phyloP scores from a whole-genome alignment of 2,329 filamentous ascomycete genomes.

The Verticillium klebahnii region DNA sequence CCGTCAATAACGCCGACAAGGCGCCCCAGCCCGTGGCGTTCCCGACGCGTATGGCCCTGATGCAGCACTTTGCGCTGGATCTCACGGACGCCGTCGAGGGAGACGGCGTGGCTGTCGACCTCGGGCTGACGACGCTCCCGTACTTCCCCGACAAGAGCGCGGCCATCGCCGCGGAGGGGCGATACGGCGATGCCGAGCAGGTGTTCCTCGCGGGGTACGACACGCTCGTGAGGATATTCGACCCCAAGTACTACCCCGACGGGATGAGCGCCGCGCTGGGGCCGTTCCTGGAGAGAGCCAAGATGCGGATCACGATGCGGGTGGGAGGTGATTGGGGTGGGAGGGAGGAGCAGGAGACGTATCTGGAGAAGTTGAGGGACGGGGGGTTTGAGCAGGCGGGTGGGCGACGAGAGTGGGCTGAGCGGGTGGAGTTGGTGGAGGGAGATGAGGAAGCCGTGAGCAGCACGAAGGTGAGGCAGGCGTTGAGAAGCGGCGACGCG shows the following conservation, averaged over 20 bases:
- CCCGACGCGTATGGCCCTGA: constrained; percentile 63
- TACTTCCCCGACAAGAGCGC: constrained; percentile 70
- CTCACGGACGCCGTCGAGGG: constrained; percentile 17
- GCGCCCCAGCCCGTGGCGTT: constrained; percentile 63
- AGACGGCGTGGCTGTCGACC: constrained; percentile 43
- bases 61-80: constrained; percentile 63
- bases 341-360: constrained; percentile 47
- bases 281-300: constrained; percentile 59
- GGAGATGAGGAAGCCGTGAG: constrained; percentile 39
- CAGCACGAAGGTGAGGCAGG: constrained; percentile 59
- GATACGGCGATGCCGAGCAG: constrained; percentile 45
- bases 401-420: constrained; percentile 53
- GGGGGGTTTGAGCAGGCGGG: constrained; percentile 47
- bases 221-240: constrained; percentile 67
- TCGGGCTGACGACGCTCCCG: constrained; percentile 66
- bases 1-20: constrained; percentile 64
- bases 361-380: constrained; percentile 43
- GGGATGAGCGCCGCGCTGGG: constrained; percentile 49
- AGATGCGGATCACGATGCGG: constrained; percentile 60
- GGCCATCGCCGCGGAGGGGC: constrained; percentile 45
- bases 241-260: constrained; percentile 63
- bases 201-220: constrained; percentile 73
- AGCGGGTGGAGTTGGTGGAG: constrained; percentile 54
- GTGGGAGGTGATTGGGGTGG: constrained; percentile 57
- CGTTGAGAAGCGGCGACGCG: constrained; percentile 39